phyloP scores from a whole-genome alignment of 306 rosid genomes.

The Aeschynomene evenia region DNA sequence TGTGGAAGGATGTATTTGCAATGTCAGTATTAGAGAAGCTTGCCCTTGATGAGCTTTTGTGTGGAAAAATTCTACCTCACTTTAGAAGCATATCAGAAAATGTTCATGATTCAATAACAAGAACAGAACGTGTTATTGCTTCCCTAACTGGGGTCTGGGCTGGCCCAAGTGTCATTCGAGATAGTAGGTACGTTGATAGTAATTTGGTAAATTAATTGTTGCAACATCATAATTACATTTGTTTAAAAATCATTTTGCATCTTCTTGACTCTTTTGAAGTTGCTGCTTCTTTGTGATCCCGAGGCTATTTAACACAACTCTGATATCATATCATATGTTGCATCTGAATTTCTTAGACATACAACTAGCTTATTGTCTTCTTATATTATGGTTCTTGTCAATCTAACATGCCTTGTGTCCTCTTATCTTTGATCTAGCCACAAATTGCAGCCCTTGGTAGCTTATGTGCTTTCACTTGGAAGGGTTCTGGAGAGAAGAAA shows the following conservation, averaged over 20 bases:
- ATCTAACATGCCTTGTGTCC: constrained; percentile 19
- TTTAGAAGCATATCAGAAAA: constrained; percentile 71
- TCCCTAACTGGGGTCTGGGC: constrained; percentile 87
- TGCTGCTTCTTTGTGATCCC: constrained; percentile 14
- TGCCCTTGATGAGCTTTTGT: constrained; percentile 86
- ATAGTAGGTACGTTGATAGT: constrained; percentile 51
- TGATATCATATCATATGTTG: constrained; percentile 18
- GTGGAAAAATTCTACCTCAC: constrained; percentile 80
- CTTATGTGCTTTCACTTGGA: constrained; percentile 64
- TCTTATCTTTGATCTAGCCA: constrained; percentile 42
- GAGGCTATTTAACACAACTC: background rate
- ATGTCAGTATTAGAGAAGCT: constrained; percentile 79
- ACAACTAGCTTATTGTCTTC: background rate
- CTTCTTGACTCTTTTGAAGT: constrained; percentile 3
- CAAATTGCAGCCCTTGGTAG: constrained; percentile 80
- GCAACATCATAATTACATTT: background rate
- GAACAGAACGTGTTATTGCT: constrained; percentile 83
- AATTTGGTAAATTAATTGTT: background rate
- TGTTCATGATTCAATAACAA: constrained; percentile 81
- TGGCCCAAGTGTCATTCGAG: constrained; percentile 68
- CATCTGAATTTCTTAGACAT: background rate
- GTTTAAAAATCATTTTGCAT: constrained; percentile 23
- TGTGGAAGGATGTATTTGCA: constrained; percentile 88
- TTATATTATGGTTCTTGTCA: constrained; percentile 15
- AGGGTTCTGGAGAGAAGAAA: constrained; percentile 75